A percentile compares a stretch with the other conserved stretches of the same genome.
Conservation (phyloP, 2,329 filamentous ascomycete genomes). For the Helotiales sp. region DNA sequence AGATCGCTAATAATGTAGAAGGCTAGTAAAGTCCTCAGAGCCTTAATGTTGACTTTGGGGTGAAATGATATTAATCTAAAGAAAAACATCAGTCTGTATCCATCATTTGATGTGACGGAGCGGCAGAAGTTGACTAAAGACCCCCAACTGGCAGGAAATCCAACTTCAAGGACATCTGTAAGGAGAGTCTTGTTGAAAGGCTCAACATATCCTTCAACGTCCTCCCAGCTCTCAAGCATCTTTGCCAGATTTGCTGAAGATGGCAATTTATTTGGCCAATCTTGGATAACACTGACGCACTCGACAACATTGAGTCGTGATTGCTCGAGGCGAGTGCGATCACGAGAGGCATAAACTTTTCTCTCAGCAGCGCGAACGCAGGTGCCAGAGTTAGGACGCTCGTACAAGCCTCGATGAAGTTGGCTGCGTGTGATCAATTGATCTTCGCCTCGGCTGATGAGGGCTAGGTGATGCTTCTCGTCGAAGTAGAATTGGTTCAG, state of each 20-base stretch:
- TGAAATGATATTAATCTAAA: slow-evolving; percentile 46
- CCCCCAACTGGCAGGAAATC: slow-evolving; percentile 45
- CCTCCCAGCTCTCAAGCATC: slow-evolving; percentile 35
- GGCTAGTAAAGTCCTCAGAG: slow-evolving; percentile 45
- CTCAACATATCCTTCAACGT: slow-evolving; percentile 41
- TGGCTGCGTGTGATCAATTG: slow-evolving; percentile 19
- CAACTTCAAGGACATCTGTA: slow-evolving; percentile 39
- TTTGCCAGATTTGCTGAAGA: slow-evolving; percentile 29
- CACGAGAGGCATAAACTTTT: slow-evolving; percentile 18
- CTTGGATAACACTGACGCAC: slow-evolving; percentile 26
- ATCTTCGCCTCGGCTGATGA: slow-evolving; percentile 1
- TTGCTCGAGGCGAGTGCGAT: slow-evolving; percentile 6
- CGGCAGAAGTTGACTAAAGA: slow-evolving; percentile 41
- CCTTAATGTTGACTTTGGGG: slow-evolving; percentile 37
- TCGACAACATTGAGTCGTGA: slow-evolving; percentile 26
- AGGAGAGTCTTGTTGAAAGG: slow-evolving; percentile 36
- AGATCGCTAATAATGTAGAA: slow-evolving; percentile 44
- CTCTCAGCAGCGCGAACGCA: background rate
- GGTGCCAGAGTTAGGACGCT: background rate
- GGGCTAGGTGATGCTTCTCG: background rate
- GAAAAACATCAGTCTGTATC: slow-evolving; percentile 45
- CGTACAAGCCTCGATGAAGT: slow-evolving; percentile 10
- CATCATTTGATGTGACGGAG: slow-evolving; percentile 24
- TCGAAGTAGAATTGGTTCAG: slow-evolving; percentile 18
- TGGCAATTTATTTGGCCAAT: slow-evolving; percentile 26